phyloP scores from a whole-genome alignment of 2,329 filamentous ascomycete species.

The Fusarium floridanum region DNA sequence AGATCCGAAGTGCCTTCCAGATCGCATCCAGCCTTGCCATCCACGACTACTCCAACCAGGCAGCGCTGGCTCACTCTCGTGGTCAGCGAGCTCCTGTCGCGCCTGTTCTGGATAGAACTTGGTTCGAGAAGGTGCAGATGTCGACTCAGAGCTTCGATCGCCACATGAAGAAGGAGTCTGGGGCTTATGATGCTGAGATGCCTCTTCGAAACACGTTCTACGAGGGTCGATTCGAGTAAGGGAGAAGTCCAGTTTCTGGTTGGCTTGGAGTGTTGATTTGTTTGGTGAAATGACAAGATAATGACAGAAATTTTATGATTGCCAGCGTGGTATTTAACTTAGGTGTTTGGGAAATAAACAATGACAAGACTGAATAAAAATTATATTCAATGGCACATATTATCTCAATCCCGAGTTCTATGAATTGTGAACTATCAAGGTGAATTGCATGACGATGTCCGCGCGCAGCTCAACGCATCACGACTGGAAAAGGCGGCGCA shows the following conservation, averaged over 20 bases:
- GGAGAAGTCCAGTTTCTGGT: no score
- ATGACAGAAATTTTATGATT: not conserved
- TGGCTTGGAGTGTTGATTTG: not conserved
- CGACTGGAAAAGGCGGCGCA: not conserved
- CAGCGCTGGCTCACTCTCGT: constrained; percentile 46
- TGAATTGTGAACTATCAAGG: not conserved
- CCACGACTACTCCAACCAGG: constrained; percentile 50
- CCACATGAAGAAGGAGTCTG: constrained; percentile 57
- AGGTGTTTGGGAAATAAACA: not conserved
- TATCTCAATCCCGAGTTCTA: not conserved
- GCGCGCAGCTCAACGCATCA: not conserved
- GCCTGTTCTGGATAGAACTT: constrained; percentile 52
- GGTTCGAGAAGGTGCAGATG: constrained; percentile 59
- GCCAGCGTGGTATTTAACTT: not conserved
- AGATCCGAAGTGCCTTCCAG: constrained; percentile 55
- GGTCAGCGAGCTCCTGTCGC: constrained; percentile 53
- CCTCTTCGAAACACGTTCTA: constrained; percentile 53
- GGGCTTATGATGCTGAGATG: constrained; percentile 49
- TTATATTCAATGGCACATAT: not conserved
- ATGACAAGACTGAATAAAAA: not conserved
- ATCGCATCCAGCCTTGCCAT: constrained; percentile 54
- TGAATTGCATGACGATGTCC: not conserved
- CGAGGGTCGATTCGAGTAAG: constrained; percentile 31
- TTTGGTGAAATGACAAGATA: not conserved
- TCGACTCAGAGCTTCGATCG: constrained; percentile 58